Evolutionary conservation across 169 alveolate species (phyloP), one percentile per base, ranked within the genome.

Genomic region (Cardiosporidium cionae): DNA sequence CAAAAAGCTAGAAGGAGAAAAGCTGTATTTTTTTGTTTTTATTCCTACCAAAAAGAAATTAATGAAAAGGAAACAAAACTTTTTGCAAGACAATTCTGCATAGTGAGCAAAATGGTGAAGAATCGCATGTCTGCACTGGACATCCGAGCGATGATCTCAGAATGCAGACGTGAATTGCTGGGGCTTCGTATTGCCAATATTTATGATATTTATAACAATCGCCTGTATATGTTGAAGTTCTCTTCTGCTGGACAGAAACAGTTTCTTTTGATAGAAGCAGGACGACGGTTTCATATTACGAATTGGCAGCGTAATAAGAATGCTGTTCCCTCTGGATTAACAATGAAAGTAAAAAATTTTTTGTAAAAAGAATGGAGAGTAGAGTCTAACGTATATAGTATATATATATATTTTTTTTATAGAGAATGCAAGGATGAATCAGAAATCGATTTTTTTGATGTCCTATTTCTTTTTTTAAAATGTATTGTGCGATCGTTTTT

Each of bases 91-190:
- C n/a, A n/a, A n/a, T n/a, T n/a, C n/a, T n/a, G n/a, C n/a, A n/a
- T n/a, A n/a, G n/a, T n/a, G n/a, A n/a, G n/a, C n/a, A 44, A 16
- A 16, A 44, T 44, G 82, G 72, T 63, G 67, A 84, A 80, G 72
- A 66, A 72, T 54, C 84, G 86, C 29, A 68, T 84, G 62, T 28
- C 81, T 23, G 79, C 89, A 62, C 35, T 84, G 65, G 89, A 84
- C 52, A 77, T 84, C 63, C 70, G 89, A 53, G 86, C 89, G 7
- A 70, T 84, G 83, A 79, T 58, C 35, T 52, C 68, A 32, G 58
- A 79, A 22, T 22, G 77, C n/a, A 31, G 82, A 1, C 82, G 81
- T 32, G 29, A 52, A 9, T 1, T 62, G 44, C 31, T 52, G 63
- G 86, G 86, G 32, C 54, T 76, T 65, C 63, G 83, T 53, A 54